Conservation (phyloP, 352 stramenopile genomes). For the Pythium dissotocum region DNA sequence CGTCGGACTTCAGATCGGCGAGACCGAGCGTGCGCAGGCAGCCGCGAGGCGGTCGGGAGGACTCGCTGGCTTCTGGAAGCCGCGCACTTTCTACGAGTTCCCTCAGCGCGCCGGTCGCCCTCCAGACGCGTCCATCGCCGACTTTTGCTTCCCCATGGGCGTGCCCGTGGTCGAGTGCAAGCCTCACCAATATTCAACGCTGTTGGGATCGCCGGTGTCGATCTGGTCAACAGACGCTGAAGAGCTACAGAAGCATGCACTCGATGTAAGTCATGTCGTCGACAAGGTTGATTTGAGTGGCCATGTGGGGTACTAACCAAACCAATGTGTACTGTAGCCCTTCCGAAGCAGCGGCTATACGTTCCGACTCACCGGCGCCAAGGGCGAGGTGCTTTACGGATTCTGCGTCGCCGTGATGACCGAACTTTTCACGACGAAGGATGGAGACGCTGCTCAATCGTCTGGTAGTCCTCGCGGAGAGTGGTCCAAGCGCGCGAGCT, state of each 20-base stretch:
- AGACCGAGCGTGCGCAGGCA: slow-evolving; percentile 32
- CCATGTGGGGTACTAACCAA: neutral
- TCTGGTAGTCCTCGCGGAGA: slow-evolving; percentile 31
- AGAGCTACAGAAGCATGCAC: slow-evolving; percentile 57
- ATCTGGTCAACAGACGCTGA: slow-evolving; percentile 73
- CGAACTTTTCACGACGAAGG: slow-evolving; percentile 32
- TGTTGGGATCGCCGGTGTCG: slow-evolving; percentile 60
- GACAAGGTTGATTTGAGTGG: neutral
- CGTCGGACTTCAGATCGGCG: slow-evolving; percentile 42
- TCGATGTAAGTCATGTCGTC: slow-evolving; percentile 41
- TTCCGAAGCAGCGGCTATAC: slow-evolving; percentile 74
- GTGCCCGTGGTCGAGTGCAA: slow-evolving; percentile 66
- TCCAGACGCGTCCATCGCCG: slow-evolving; percentile 54
- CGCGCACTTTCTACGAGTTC: slow-evolving; percentile 70
- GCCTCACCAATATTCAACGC: slow-evolving; percentile 42
- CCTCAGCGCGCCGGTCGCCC: slow-evolving; percentile 35
- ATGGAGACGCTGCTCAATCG: neutral
- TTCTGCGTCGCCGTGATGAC: slow-evolving; percentile 75
- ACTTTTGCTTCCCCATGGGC: slow-evolving; percentile 83
- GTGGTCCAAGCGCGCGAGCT: slow-evolving; percentile 40
- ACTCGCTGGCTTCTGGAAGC: slow-evolving; percentile 68
- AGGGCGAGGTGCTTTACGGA: slow-evolving; percentile 80
- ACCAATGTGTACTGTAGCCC: slow-evolving; percentile 31
- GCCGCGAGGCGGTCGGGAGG: slow-evolving; percentile 26
- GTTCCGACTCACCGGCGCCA: slow-evolving; percentile 81